These are phyloP conservation scores for Cryphonectria radicalis DNA, from an alignment of 2,329 filamentous ascomycete genomes.

Conservation along the genomic window DNA sequence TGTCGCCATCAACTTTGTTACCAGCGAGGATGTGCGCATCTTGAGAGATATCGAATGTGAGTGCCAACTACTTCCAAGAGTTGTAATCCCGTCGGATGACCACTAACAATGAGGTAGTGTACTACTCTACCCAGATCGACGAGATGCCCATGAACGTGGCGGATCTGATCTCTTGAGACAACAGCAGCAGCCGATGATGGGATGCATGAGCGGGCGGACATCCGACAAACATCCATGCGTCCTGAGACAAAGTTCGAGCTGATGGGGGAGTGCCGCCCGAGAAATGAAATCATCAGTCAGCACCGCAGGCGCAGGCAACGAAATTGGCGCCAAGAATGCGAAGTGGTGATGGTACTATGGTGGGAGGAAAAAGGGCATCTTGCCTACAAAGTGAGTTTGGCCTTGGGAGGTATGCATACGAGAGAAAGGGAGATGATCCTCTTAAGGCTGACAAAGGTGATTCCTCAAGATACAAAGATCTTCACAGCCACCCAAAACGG, in stretches of 20 bases:
- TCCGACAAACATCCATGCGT: not conserved
- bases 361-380: slow-evolving; percentile 31
- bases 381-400: slow-evolving; percentile 25
- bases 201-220: not conserved
- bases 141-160: slow-evolving; percentile 99
- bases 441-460: not conserved
- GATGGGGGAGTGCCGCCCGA: not conserved
- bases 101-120: slow-evolving; percentile 46
- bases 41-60: slow-evolving; percentile 97
- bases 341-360: slow-evolving; percentile 21
- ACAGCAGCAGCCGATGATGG: not conserved
- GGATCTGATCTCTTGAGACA: slow-evolving; percentile 67
- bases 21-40: slow-evolving; percentile 98
- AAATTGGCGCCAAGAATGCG: slow-evolving; percentile 16
- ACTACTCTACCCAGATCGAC: slow-evolving; percentile 99
- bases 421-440: no score
- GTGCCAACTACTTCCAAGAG: not conserved
- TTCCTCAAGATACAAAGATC: not conserved
- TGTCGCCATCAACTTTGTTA: slow-evolving; percentile 99
- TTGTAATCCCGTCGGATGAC: not conserved
- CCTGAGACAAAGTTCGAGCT: not conserved
- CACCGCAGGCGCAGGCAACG: not conserved
- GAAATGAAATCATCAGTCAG: not conserved
- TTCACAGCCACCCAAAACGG: not conserved
- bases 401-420: not conserved